Evolutionary conservation across 116 monocot genomes (phyloP).

Genomic region (Phalaenopsis hybrid): DNA sequence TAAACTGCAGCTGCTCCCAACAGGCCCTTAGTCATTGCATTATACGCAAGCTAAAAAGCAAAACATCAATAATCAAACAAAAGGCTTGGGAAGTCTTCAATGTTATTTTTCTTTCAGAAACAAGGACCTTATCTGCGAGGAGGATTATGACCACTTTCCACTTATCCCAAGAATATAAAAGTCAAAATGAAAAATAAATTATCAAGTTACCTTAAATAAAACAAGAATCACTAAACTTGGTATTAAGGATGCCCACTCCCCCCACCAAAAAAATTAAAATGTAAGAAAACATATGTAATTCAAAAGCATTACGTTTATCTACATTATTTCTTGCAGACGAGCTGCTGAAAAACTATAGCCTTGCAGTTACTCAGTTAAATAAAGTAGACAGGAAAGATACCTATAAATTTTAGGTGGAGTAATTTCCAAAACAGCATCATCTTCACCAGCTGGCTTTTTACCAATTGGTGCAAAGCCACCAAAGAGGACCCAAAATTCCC

Average conservation of each 20-base stretch:
- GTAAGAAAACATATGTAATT: too few relatives aligned
- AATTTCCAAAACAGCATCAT: constrained; percentile 37
- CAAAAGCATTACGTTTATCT: not conserved
- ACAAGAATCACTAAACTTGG: not conserved
- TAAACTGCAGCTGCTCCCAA: too few relatives aligned
- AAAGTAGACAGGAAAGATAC: constrained; percentile 24
- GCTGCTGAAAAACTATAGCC: not conserved
- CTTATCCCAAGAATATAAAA: too few relatives aligned
- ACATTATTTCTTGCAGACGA: not conserved
- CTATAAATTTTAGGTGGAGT: constrained; percentile 57
- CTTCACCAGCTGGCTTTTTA: constrained; percentile 50
- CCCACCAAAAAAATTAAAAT: not conserved
- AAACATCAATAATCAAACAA: not conserved
- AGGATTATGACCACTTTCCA: not conserved
- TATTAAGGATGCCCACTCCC: not conserved
- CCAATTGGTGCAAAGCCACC: constrained; percentile 97
- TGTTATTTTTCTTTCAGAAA: not conserved
- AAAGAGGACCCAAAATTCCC: constrained; percentile 93
- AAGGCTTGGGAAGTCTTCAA: not conserved
- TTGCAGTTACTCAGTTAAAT: not conserved
- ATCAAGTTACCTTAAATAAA: not conserved
- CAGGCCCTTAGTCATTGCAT: not conserved
- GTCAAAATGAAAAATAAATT: not conserved
- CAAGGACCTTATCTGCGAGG: not conserved
- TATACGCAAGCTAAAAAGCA: not conserved